Base-by-base conservation (phyloP, 257 asterid species). In the Nicotiana sylvestris region DNA sequence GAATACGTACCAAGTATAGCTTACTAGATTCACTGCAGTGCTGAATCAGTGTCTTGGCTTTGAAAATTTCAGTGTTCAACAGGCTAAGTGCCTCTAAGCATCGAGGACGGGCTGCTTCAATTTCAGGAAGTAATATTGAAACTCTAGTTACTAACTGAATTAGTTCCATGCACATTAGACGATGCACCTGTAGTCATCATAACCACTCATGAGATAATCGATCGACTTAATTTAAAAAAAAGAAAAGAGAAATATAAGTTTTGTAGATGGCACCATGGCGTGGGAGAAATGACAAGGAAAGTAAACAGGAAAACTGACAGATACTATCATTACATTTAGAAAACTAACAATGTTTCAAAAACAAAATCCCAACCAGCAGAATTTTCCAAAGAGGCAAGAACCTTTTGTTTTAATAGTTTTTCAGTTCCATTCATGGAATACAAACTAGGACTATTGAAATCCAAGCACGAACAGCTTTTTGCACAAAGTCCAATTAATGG, bases 81-180 rank as follows among this genome's bases (percentile, higher is more conserved):
- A 82, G 77, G 86, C 97, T 88, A 86, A 96, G 95, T 35, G 97
- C 89, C 76, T 88, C 92, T 18, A 95, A 89, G 89, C 97, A 88
- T 3, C 97, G 82, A 37, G 99, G 99, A 18, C 97, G 93, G 25
- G 92, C 93, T 68, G 89, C 97, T 91, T 96, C 99, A 49, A 89
- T 89, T 85, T 91, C 92, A 15, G 94, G 96, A 83, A 88, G 82
- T 78, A 91, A 88, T 87, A 85, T 82, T 3, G 85, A 87, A 84
- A 90, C 91, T 78, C 84, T 84, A 18, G 12, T 76, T 37, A 90
- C 88, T 84, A 91, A 78, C 68, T 87, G 81, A 33, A 83, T 77
- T 65, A 96, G 84, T 78, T 93, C 92, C 30, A 90, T 84, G 85
- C 97, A 94, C 95, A 93, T 88, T 82, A 79, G 88, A 84, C 84